Evolutionary conservation across 202 grass and related monocot species (phyloP), one percentile per base, ranked within the genome.

Genomic region (Bolboschoenoplectus hybrid): DNA sequence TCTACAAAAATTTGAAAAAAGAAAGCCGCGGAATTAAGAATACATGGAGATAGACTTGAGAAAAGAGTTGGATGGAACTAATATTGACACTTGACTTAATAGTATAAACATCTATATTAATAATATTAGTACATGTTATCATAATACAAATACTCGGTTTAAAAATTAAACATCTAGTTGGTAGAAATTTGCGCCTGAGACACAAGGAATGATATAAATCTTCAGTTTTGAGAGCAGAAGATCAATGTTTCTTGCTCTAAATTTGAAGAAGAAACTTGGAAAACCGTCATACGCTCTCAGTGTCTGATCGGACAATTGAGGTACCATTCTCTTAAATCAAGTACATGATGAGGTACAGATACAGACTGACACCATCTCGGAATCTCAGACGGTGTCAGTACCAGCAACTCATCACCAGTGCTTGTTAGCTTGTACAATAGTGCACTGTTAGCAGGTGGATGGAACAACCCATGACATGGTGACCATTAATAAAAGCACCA

Each of bases 301-400:
- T 9, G 60, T 43, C 14, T 69, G 38, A 41, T 69, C 13, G 2
- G 14, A 17, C 67, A 16, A 70, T 39, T 66, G 6, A 45, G 67
- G 67, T 70, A 45, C 39, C 39, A 17, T 45, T 11, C 6, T 12
- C 39, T 45, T 44, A 70, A 43, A n/a, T 45, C 0, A 16, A 2
- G 14, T 70, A 19, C 67, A 70, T 4, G 64, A 45, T 6, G 36
- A 26, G 17, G 6, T 20, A 10, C 3, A 43, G 64, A 64, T 40
- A 12, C 12, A 4, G 4, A 68, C 19, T 4, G 44, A 51, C 32
- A 20, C 45, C 45, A 26, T 74, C 19, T 3, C 45, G 9, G 45
- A 74, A 74, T 74, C 71, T 74, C 71, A 74, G 71, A 51, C 71
- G 44, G 4, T 51, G 45, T 74, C 71, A 74, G 71, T 74, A n/a